Conservation (phyloP, 345 rosid species). For the Camelina laxa region DNA sequence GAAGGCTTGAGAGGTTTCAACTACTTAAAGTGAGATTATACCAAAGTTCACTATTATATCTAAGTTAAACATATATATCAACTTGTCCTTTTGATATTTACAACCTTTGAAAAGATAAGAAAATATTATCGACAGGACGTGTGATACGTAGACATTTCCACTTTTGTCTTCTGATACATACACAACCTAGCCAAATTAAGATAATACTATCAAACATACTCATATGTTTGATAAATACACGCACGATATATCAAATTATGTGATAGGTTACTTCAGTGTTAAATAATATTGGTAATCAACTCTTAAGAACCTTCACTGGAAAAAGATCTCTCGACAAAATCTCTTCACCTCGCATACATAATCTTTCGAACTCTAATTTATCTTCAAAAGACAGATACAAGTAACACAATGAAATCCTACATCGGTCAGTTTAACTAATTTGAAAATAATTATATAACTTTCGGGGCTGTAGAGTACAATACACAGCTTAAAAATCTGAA, state of each 20-base stretch:
- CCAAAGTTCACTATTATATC: conserved; percentile 40
- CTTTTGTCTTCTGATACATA: conserved; percentile 18
- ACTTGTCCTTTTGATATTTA: conserved; percentile 29
- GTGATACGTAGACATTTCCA: conserved; percentile 22
- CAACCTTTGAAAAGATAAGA: not conserved
- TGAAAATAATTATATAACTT: no score
- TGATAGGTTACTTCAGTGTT: not conserved
- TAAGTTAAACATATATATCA: conserved; percentile 35
- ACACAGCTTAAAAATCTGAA: no score
- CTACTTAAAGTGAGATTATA: conserved; percentile 38
- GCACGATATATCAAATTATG: conserved; percentile 6
- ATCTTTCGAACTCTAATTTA: not conserved
- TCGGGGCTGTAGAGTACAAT: not conserved
- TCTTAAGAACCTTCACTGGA: not conserved
- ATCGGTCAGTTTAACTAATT: not conserved
- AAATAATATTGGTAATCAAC: not conserved
- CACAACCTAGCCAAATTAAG: not conserved
- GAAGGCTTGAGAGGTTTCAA: conserved; percentile 35
- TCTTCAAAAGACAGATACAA: not conserved
- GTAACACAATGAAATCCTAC: not conserved
- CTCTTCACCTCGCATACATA: not conserved
- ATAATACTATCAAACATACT: no score
- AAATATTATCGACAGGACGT: not conserved
- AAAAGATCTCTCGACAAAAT: not conserved
- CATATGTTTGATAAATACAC: no score